phyloP scores from a whole-genome alignment of 108 stramenopile genomes.

The Pinguiococcus pyrenoidosus region DNA sequence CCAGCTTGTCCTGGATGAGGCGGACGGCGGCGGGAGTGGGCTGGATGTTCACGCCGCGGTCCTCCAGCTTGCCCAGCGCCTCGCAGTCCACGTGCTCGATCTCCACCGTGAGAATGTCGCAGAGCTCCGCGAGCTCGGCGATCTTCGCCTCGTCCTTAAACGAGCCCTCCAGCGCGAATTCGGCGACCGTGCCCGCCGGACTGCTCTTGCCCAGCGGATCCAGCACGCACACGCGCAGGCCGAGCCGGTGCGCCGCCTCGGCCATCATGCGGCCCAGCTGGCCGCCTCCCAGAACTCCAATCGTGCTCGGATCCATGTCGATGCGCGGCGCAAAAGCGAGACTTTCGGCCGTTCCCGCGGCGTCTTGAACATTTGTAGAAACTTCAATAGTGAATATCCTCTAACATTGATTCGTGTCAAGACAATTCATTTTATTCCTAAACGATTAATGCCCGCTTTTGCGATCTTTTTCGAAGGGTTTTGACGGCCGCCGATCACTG shows the following conservation, averaged over 20 bases:
- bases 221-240: conserved; percentile 64
- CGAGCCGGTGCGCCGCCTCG: conserved; percentile 80
- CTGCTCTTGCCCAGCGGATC: conserved; percentile 47
- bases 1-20: conserved; percentile 85
- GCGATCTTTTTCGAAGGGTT: no score
- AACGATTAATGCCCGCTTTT: no score
- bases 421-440: no score
- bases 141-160: conserved; percentile 66
- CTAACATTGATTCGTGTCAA: no score
- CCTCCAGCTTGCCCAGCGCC: conserved; percentile 58
- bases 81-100: conserved; percentile 94
- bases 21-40: conserved; percentile 63
- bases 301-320: conserved; percentile 35
- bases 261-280: conserved; percentile 99
- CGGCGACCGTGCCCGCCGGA: conserved; percentile 35
- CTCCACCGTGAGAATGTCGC: conserved; percentile 88
- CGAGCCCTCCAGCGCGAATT: conserved; percentile 54
- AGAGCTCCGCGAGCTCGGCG: conserved; percentile 31
- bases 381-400: no score
- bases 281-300: conserved; percentile 94
- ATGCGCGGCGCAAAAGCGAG: no score
- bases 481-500: no score
- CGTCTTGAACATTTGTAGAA: no score
- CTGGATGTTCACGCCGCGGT: conserved; percentile 65
- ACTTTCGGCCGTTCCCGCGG: no score